These are phyloP conservation scores for Neofusicoccum sp. DNA, from an alignment of 2,329 filamentous ascomycete species.

Conservation along the genomic window DNA sequence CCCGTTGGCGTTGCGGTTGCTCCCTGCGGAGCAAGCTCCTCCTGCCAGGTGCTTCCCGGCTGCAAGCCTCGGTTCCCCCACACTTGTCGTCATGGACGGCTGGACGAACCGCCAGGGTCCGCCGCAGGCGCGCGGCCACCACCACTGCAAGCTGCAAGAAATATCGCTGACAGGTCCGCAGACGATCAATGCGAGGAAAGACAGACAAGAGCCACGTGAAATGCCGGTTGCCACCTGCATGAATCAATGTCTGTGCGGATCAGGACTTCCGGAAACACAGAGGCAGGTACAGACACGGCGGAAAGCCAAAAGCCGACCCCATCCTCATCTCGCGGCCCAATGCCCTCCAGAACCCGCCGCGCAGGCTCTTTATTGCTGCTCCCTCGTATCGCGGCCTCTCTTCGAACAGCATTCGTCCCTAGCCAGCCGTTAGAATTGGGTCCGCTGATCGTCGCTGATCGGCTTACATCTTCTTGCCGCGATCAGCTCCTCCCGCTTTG, in stretches of 20 bases:
- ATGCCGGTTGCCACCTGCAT: neutral
- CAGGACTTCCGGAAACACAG: neutral
- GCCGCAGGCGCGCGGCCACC: neutral
- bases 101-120: neutral
- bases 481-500: slow-evolving; percentile 37
- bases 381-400: slow-evolving; percentile 1
- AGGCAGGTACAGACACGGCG: neutral
- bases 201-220: neutral
- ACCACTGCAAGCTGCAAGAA: neutral
- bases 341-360: neutral
- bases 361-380: neutral
- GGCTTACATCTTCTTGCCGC: slow-evolving; percentile 41
- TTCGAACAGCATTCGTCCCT: slow-evolving; percentile 2
- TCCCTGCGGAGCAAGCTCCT: slow-evolving; percentile 1
- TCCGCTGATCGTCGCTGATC: neutral
- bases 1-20: neutral
- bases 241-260: neutral
- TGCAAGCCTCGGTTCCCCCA: slow-evolving; percentile 11
- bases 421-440: neutral
- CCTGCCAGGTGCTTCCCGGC: slow-evolving; percentile 1
- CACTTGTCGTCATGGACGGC: neutral
- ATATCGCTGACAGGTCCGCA: neutral
- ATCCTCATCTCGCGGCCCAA: neutral
- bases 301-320: neutral
- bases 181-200: neutral